Percentiles rank a stretch among this genome's conserved stretches.
Conservation (phyloP, 2,329 filamentous ascomycete genomes). For the Mariannaea sp. region DNA sequence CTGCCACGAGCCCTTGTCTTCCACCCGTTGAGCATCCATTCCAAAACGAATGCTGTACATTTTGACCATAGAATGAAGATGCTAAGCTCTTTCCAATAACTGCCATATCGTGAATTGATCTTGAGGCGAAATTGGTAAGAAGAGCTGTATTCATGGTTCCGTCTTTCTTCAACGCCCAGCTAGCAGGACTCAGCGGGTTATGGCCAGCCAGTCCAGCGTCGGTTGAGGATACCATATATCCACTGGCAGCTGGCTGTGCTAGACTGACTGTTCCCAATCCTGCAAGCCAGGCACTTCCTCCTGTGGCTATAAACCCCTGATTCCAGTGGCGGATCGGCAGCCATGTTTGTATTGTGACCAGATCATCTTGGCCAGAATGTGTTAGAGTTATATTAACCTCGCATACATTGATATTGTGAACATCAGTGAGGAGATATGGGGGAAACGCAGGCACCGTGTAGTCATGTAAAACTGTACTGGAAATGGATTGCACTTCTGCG, state of each 20-base stretch:
- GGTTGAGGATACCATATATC: constrained; percentile 32
- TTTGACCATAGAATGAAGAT: constrained; percentile 47
- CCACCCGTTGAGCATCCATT: constrained; percentile 59
- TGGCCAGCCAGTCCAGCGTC: constrained; percentile 30
- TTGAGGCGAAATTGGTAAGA: constrained; percentile 41
- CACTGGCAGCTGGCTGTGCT: constrained; percentile 3
- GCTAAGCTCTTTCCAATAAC: constrained; percentile 54
- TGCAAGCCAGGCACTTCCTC: constrained; percentile 40
- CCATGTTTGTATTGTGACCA: constrained; percentile 34
- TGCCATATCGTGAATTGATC: constrained; percentile 52
- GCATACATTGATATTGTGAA: no score
- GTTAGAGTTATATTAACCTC: no score
- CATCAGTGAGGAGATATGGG: no score
- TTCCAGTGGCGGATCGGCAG: constrained; percentile 39
- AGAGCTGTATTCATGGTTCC: constrained; percentile 5
- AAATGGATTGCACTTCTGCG: no score
- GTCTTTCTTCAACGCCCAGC: constrained; percentile 18
- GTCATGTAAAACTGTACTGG: no score
- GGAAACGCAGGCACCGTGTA: no score
- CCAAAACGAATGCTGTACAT: constrained; percentile 47
- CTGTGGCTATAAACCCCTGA: constrained; percentile 36
- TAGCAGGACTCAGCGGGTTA: constrained; percentile 9
- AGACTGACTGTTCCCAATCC: constrained; percentile 17
- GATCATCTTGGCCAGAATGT: no score
- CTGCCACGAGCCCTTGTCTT: constrained; percentile 57